phyloP scores from a whole-genome alignment of 139 green algal genomes.

The Chlamydomonas eustigma region DNA sequence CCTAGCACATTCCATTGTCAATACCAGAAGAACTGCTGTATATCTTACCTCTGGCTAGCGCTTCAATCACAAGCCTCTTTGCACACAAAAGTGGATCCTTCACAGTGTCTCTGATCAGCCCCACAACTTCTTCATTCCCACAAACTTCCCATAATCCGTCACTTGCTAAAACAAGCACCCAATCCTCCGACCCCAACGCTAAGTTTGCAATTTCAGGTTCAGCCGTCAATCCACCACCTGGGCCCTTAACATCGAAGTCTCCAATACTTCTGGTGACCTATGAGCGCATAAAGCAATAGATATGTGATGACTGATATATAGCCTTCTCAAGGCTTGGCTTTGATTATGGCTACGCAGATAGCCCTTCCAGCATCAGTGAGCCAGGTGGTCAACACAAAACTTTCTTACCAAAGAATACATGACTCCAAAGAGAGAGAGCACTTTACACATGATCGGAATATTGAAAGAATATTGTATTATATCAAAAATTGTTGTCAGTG shows the following conservation, averaged over 20 bases:
- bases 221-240: conserved; percentile 48
- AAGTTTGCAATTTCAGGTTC: conserved; percentile 65
- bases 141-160: conserved; percentile 84
- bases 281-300: too few relatives aligned
- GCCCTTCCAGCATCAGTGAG: too few relatives aligned
- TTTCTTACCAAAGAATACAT: too few relatives aligned
- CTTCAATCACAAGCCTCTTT: conserved; percentile 78
- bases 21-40: neutral
- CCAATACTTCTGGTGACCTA: conserved; percentile 58
- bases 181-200: conserved; percentile 49
- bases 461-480: too few relatives aligned
- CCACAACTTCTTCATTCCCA: conserved; percentile 66
- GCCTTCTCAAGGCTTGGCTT: too few relatives aligned
- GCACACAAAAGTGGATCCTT: conserved; percentile 70
- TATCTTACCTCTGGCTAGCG: conserved; percentile 45
- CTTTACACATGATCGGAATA: too few relatives aligned
- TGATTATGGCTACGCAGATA: too few relatives aligned
- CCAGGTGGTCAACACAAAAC: too few relatives aligned
- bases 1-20: neutral
- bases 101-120: conserved; percentile 64
- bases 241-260: conserved; percentile 76
- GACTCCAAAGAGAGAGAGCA: too few relatives aligned
- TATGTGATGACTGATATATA: too few relatives aligned
- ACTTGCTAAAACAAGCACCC: conserved; percentile 79
- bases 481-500: too few relatives aligned